phyloP scores from a whole-genome alignment of 202 grass and related monocot species.

The Schoenoplectus triqueter region DNA sequence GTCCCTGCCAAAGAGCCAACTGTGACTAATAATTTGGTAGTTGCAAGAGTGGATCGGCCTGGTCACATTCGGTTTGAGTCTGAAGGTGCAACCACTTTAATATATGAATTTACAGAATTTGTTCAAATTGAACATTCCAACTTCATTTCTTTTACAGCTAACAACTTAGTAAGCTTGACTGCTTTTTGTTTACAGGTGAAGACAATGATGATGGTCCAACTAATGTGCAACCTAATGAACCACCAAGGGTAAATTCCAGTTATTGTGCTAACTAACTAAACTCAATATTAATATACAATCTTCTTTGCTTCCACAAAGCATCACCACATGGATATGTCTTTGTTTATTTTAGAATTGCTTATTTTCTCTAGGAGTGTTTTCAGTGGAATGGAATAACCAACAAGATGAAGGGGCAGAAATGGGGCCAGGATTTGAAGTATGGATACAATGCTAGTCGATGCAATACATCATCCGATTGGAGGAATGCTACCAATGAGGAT shows the following conservation, averaged over 20 bases:
- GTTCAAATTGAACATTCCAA: conserved; percentile 19
- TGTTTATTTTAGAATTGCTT: conserved; percentile 12
- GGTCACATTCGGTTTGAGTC: conserved; percentile 90
- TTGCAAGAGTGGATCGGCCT: conserved; percentile 74
- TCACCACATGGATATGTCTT: conserved; percentile 3
- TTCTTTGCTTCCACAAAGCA: conserved; percentile 22
- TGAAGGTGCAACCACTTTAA: conserved; percentile 54
- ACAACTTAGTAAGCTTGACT: conserved; percentile 9
- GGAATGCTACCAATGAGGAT: conserved; percentile 18
- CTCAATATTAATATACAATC: conserved; percentile 7
- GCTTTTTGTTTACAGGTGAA: conserved; percentile 30
- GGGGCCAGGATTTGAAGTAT: conserved; percentile 57
- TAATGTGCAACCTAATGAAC: conserved; percentile 20
- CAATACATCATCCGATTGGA: conserved; percentile 39
- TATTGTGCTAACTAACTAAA: background rate
- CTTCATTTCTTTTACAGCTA: background rate
- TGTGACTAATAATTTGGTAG: conserved; percentile 57
- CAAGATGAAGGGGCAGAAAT: conserved; percentile 95
- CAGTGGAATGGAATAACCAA: conserved; percentile 79
- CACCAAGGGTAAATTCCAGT: conserved; percentile 2
- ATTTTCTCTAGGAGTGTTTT: conserved; percentile 58
- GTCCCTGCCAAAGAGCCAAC: conserved; percentile 41
- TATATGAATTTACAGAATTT: background rate
- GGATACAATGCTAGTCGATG: conserved; percentile 38
- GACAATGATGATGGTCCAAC: conserved; percentile 6